Conservation (phyloP, 2,329 filamentous ascomycete species). For the Elsinoe ampelina region DNA sequence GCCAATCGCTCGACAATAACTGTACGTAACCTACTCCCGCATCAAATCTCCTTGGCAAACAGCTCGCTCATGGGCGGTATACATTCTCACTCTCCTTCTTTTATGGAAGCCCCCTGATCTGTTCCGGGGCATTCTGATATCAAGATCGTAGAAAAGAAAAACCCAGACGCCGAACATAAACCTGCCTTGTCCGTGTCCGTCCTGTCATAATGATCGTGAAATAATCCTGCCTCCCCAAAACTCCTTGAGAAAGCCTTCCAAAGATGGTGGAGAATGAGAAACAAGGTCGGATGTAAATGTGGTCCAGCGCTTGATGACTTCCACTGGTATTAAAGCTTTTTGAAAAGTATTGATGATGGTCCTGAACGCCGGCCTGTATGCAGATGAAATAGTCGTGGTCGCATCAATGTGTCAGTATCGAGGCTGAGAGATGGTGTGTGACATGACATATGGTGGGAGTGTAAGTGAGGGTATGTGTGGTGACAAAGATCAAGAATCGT, state of each 20-base stretch:
- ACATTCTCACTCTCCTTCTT: too few relatives aligned
- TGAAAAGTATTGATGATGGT: not conserved
- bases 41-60: too few relatives aligned
- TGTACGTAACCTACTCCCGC: too few relatives aligned
- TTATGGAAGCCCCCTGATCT: too few relatives aligned
- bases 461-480: not conserved
- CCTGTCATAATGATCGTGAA: not conserved
- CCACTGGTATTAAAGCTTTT: slow-evolving; percentile 4
- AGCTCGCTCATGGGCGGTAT: too few relatives aligned
- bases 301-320: not conserved
- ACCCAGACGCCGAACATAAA: not conserved
- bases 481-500: slow-evolving; percentile 21
- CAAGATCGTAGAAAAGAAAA: not conserved
- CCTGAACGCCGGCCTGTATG: not conserved
- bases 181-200: not conserved
- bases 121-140: not conserved
- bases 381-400: not conserved
- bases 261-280: not conserved
- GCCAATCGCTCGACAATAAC: too few relatives aligned
- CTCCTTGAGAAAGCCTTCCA: not conserved
- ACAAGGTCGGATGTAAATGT: not conserved
- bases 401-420: not conserved
- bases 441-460: not conserved
- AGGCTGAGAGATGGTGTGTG: not conserved
- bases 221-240: not conserved